These are phyloP conservation scores for Seiridium unicorne DNA, from an alignment of 2,329 filamentous ascomycete genomes.

Conservation along the genomic window DNA sequence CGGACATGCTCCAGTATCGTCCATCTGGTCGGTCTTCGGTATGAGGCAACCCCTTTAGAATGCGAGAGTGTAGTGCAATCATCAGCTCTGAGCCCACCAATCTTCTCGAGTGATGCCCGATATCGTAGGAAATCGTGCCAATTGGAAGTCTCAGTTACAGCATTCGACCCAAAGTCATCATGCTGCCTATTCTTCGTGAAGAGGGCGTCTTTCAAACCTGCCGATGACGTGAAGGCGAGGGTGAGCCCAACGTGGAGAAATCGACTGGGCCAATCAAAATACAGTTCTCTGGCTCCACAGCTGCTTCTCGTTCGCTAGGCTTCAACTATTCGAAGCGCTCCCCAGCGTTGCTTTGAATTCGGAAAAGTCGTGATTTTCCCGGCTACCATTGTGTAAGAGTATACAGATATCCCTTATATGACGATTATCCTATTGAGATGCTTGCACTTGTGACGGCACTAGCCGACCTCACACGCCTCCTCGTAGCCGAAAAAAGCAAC, in stretches of 20 bases:
- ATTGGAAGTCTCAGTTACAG: no score
- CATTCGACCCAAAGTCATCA: neutral
- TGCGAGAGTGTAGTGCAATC: slow-evolving; percentile 21
- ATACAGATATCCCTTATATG: no score
- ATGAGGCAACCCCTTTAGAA: slow-evolving; percentile 31
- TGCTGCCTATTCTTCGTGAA: neutral
- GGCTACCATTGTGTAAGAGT: no score
- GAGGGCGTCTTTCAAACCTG: neutral
- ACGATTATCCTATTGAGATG: no score
- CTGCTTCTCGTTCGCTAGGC: neutral
- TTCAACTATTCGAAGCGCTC: neutral
- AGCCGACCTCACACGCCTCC: no score
- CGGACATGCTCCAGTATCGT: slow-evolving; percentile 18
- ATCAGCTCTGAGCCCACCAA: slow-evolving; percentile 20
- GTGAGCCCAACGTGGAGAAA: neutral
- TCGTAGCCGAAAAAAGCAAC: no score
- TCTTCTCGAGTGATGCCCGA: neutral
- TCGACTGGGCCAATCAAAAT: neutral
- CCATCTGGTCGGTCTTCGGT: slow-evolving; percentile 32
- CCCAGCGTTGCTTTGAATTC: no score
- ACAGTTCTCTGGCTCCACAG: neutral
- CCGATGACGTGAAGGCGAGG: neutral
- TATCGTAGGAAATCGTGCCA: no score
- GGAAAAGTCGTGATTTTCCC: no score
- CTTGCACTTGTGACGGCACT: no score